Evolutionary conservation across 768 basidiomycete genomes (phyloP).

Genomic region (Heimioporus sp.): DNA sequence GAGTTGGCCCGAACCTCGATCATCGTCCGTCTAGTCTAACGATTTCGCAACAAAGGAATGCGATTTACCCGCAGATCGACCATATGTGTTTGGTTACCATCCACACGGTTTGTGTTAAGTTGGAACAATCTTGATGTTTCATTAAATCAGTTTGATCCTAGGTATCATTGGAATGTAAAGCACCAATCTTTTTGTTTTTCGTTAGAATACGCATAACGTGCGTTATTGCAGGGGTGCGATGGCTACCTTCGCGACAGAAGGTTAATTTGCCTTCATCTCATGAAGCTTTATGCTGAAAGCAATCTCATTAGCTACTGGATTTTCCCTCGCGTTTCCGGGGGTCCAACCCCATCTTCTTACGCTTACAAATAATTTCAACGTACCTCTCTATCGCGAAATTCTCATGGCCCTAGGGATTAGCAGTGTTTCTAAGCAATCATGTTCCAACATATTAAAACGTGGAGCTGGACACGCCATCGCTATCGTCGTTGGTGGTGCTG

Average conservation of each 20-base stretch:
- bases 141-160: conserved; percentile 29
- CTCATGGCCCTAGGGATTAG: conserved; percentile 85
- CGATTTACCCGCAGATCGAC: conserved; percentile 86
- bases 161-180: conserved; percentile 97
- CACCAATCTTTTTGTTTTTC: background rate
- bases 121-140: background rate
- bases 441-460: conserved; percentile 75
- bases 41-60: conserved; percentile 50
- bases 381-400: conserved; percentile 93
- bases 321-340: conserved; percentile 87
- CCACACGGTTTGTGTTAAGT: conserved; percentile 72
- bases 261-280: conserved; percentile 35
- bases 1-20: conserved; percentile 3
- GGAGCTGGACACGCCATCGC: conserved; percentile 75
- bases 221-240: conserved; percentile 71
- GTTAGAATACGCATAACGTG: background rate
- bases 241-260: conserved; percentile 95
- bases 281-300: background rate
- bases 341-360: conserved; percentile 93
- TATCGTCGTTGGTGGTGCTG: conserved; percentile 95
- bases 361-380: conserved; percentile 81
- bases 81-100: conserved; percentile 98
- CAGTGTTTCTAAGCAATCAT: conserved; percentile 88
- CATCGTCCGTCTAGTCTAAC: background rate
- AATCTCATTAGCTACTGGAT: conserved; percentile 68